Base-by-base conservation (phyloP, 192 early-diverging fungal genomes). In the Chytriomyces hyalinus region DNA sequence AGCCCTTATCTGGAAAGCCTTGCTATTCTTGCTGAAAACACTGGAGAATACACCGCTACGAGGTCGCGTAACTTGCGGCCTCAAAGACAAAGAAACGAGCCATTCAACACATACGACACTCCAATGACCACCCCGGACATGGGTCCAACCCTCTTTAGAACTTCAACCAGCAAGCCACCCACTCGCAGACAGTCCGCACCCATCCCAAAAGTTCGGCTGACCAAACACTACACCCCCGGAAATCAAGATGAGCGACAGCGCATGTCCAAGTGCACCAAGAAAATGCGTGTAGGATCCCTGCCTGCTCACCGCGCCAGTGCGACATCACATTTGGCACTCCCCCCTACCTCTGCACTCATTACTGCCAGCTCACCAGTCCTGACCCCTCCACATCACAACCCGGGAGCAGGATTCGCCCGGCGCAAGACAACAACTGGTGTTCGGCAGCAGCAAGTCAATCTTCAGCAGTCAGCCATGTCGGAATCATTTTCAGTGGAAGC, bases 231-330 rank as follows among this genome's bases (percentile, higher is more conserved):
- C 47, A 15, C 65, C 65, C 17, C 65, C 48, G 11, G 17, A 67
- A 46, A 67, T 67, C 65, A 67, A 47, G 22, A 11, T 67, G 43
- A 36, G 43, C 13, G 36, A 36, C 36, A 36, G 36, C 36, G 36
- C 36, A 36, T 36, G 11, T 28, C 28, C 46, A 73, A 63, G 28
- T 73, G 36, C 6, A 73, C 71, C 24, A 73, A 73, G 60, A 73
- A 73, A 44, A 73, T 73, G 71, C 71, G 71, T 49, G 71, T 73
- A 46, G 67, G 47, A 43, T 43, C 24, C 57, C 60, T 28, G 59
- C 59, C n/a, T 26, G 15, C 5, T 22, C 71, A n/a, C 10, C 2
- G 53, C 53, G 53, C 24, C 24, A 26, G 24, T 26, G 24, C 53
- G 20, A 57, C 15, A 13, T 13, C 53, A 1, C 53, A 20, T 13